These are phyloP conservation scores for Penicillium robsamsonii DNA, from an alignment of 495 filamentous ascomycete species.

Conservation along the genomic window DNA sequence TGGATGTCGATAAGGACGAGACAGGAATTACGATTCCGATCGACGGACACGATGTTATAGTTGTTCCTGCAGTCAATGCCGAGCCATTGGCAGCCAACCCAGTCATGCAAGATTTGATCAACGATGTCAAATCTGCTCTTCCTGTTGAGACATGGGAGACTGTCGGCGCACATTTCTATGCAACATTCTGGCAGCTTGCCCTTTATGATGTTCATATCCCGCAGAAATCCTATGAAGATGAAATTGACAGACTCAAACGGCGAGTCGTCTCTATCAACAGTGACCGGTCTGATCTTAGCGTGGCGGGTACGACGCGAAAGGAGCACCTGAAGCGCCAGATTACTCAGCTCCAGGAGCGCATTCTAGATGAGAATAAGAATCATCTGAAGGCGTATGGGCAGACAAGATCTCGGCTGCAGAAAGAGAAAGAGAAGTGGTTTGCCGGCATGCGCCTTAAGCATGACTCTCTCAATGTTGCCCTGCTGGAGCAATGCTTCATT, in stretches of 20 bases:
- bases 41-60: slow-evolving; percentile 12
- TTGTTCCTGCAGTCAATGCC: slow-evolving; percentile 8
- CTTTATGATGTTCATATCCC: slow-evolving; percentile 76
- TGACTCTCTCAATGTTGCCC: slow-evolving; percentile 65
- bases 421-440: slow-evolving; percentile 83
- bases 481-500: slow-evolving; percentile 88
- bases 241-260: slow-evolving; percentile 60
- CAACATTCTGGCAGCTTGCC: slow-evolving; percentile 89
- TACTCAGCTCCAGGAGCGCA: slow-evolving; percentile 55
- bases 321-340: slow-evolving; percentile 61
- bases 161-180: slow-evolving; percentile 75
- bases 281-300: slow-evolving; percentile 69
- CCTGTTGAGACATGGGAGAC: slow-evolving; percentile 61
- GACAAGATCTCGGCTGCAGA: slow-evolving; percentile 60
- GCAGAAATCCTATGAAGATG: slow-evolving; percentile 68
- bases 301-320: slow-evolving; percentile 59
- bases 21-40: slow-evolving; percentile 5
- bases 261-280: slow-evolving; percentile 59
- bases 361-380: slow-evolving; percentile 67
- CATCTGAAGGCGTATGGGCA: slow-evolving; percentile 64
- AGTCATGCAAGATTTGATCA: slow-evolving; percentile 72
- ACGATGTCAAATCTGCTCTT: slow-evolving; percentile 60
- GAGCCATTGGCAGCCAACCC: slow-evolving; percentile 59
- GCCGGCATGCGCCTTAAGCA: slow-evolving; percentile 56
- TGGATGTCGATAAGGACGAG: slow-evolving; percentile 43